Evolutionary conservation across 2,329 filamentous ascomycete genomes (phyloP), one percentile per base, ranked within the genome.

Genomic region (Cryphonectria japonica): DNA sequence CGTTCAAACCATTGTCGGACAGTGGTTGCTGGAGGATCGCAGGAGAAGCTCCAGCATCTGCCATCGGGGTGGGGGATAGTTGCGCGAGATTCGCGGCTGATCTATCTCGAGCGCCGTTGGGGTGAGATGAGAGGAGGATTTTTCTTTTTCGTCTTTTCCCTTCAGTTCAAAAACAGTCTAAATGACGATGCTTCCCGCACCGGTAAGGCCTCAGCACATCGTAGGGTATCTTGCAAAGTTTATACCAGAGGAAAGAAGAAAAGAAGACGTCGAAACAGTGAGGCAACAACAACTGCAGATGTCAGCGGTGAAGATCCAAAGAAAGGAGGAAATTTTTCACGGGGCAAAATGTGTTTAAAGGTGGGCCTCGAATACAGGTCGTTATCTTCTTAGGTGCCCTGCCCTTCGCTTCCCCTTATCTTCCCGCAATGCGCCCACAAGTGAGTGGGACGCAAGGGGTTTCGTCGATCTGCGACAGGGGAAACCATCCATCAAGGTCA

Each of bases 191-290:
- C 69, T 71, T 73, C 71, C 69, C 69, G 71, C 71, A 71, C 69
- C 71, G 69, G 16, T 69, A 29, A 68, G 54, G n/a, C 46, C 71
- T 72, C 71, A 72, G 71, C 71, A 72, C 71, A 72, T 72, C 63
- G 62, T 72, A 71, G 59, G 41, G 34, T 60, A n/a, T 59, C 13
- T 37, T 60, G 37, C 19, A 50, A 34, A 34, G n/a, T 54, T 22
- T 50, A 67, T 52, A 43, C 22, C 54, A 52, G 13, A 54, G 16
- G 16, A 7, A 34, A n/a, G 34, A n/a, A 19, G 16, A 62, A 16
- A 61, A 39, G 59, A 13, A 14, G 26, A 43, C 43, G 19, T 43
- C 3, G 19, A 37, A 34, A 65, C 63, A 52, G 41, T 32, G 14
- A 65, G 26, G 26, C 26, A 22, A 11, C 9, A 52, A n/a, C 4